Percentiles rank a stretch among this genome's conserved stretches.
Conservation (phyloP, 805 yeast species). For the Starmerella potacharoeniae region DNA sequence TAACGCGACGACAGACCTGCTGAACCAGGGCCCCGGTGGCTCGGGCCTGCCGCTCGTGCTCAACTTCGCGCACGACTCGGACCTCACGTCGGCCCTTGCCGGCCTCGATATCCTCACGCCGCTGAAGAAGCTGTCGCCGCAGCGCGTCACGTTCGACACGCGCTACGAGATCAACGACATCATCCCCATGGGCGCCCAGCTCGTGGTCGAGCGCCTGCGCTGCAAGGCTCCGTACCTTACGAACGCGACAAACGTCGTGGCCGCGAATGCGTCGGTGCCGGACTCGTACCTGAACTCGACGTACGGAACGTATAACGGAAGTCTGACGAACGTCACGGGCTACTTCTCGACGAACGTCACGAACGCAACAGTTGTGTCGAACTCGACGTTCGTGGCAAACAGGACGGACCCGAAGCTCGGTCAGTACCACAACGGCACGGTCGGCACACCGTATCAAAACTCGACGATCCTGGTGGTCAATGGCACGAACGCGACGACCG, state of each 20-base stretch:
- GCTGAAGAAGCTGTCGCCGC: constrained; percentile 33
- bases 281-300: constrained; percentile 10
- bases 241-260: constrained; percentile 10
- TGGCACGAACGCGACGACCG: constrained; percentile 9
- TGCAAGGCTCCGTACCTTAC: constrained; percentile 28
- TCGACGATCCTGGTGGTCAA: constrained; percentile 3
- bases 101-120: constrained; percentile 39
- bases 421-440: constrained; percentile 3
- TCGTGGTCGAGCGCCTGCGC: constrained; percentile 39
- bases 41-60: constrained; percentile 32
- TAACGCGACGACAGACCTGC: constrained; percentile 38
- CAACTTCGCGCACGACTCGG: constrained; percentile 47
- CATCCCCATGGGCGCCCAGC: constrained; percentile 48
- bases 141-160: constrained; percentile 37
- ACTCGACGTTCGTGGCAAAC: background rate
- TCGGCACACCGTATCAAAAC: constrained; percentile 2
- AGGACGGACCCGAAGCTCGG: background rate
- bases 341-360: constrained; percentile 9
- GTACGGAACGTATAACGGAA: constrained; percentile 20
- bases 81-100: constrained; percentile 40
- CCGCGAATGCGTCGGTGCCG: constrained; percentile 8
- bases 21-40: constrained; percentile 31
- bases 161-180: constrained; percentile 39
- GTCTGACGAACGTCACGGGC: constrained; percentile 13
- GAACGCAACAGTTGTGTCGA: background rate